phyloP scores from a whole-genome alignment of 805 yeast genomes.

The Candida andamanensis region DNA sequence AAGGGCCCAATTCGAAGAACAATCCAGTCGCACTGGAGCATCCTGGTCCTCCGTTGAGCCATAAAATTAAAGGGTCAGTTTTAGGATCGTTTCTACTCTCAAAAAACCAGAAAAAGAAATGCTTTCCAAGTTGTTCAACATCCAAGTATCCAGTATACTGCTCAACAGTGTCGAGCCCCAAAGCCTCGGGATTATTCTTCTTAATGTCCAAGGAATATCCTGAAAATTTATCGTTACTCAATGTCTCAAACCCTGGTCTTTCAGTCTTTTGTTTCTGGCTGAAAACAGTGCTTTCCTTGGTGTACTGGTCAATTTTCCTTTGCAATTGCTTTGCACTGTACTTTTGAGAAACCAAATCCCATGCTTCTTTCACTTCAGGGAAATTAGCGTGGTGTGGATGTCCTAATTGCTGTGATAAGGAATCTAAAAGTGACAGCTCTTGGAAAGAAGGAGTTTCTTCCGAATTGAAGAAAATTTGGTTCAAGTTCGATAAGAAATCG shows the following conservation, averaged over 20 bases:
- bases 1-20: slow-evolving; percentile 88
- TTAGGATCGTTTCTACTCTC: slow-evolving; percentile 86
- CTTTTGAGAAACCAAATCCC: too few species aligned
- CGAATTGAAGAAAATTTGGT: slow-evolving; percentile 8
- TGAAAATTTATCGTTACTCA: slow-evolving; percentile 17
- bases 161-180: slow-evolving; percentile 33
- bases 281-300: slow-evolving; percentile 6
- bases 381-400: slow-evolving; percentile 6
- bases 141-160: slow-evolving; percentile 39
- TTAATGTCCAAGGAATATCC: slow-evolving; percentile 27
- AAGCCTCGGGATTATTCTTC: slow-evolving; percentile 27
- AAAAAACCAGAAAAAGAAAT: slow-evolving; percentile 89
- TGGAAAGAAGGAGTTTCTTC: not conserved
- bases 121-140: slow-evolving; percentile 45
- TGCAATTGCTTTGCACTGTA: slow-evolving; percentile 8
- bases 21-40: slow-evolving; percentile 89
- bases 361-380: slow-evolving; percentile 11
- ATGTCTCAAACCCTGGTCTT: slow-evolving; percentile 14
- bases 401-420: slow-evolving; percentile 4
- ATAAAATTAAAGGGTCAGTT: slow-evolving; percentile 80
- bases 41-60: slow-evolving; percentile 98
- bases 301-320: slow-evolving; percentile 6
- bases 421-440: slow-evolving; percentile 3
- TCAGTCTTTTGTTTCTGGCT: slow-evolving; percentile 1
- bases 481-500: slow-evolving; percentile 4